Percentiles rank a stretch among this genome's conserved stretches.
These are phyloP conservation scores for Termitomyces eurrhizus DNA, from an alignment of 768 basidiomycete genomes.

Conservation along the genomic window DNA sequence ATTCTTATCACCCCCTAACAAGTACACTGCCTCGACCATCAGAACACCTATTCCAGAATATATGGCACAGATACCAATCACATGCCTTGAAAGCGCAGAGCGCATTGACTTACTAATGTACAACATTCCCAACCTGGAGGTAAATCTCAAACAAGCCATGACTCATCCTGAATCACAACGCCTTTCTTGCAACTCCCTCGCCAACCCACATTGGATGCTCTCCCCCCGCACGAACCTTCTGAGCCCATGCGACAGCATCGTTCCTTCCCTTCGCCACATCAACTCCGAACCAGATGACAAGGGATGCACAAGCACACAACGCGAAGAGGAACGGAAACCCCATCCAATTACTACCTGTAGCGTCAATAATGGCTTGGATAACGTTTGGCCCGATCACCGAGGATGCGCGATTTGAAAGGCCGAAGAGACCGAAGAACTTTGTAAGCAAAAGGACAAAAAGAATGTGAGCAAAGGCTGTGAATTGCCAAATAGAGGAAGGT, in stretches of 20 bases:
- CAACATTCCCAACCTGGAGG: neutral
- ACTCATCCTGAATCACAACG: neutral
- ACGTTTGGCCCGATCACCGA: constrained; percentile 87
- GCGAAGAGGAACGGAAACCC: constrained; percentile 85
- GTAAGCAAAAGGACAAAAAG: neutral
- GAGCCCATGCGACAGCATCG: constrained; percentile 60
- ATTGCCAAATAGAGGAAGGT: neutral
- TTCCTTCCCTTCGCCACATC: constrained; percentile 59
- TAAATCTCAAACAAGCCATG: neutral
- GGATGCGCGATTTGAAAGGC: constrained; percentile 80
- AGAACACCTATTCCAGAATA: neutral
- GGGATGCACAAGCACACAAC: constrained; percentile 57
- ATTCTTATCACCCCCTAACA: neutral
- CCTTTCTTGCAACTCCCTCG: neutral
- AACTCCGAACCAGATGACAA: constrained; percentile 76
- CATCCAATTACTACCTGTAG: constrained; percentile 70
- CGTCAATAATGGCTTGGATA: constrained; percentile 77
- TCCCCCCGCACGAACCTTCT: constrained; percentile 13
- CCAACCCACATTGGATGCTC: neutral
- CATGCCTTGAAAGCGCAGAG: neutral
- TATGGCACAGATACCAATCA: neutral
- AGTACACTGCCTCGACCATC: neutral
- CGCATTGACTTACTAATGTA: neutral
- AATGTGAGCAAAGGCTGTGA: neutral
- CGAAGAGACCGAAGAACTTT: constrained; percentile 85